Conservation (phyloP, 768 basidiomycete species). For the Goffeauzyma gilvescens region DNA sequence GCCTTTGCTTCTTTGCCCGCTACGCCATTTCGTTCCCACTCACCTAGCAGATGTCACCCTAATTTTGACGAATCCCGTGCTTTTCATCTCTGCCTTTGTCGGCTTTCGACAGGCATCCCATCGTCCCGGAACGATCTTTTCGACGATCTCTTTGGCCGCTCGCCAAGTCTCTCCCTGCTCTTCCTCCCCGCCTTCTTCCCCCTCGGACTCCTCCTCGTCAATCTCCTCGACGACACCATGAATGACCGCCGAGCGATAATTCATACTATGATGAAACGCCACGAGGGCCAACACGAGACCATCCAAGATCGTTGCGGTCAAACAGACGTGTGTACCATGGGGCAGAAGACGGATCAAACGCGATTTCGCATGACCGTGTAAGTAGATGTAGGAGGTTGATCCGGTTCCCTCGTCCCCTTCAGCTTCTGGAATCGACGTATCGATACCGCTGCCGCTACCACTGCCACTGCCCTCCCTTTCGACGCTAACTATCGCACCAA, state of each 20-base stretch:
- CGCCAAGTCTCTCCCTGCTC: background rate
- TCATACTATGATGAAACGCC: background rate
- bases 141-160: background rate
- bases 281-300: background rate
- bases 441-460: no score
- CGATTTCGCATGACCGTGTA: background rate
- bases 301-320: background rate
- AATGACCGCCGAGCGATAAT: background rate
- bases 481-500: background rate
- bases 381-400: no score
- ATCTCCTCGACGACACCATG: background rate
- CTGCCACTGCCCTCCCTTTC: no score
- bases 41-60: background rate
- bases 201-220: background rate
- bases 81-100: background rate
- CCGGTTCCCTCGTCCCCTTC: no score
- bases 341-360: background rate
- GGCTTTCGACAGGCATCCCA: background rate
- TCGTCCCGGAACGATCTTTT: background rate
- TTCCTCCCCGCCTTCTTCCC: background rate
- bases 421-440: no score
- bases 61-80: background rate
- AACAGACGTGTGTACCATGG: background rate
- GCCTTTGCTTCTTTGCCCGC: no score
- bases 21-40: no score